Evolutionary conservation across 208 protist genomes (phyloP).

Genomic region (Trypanosoma lewisi): DNA sequence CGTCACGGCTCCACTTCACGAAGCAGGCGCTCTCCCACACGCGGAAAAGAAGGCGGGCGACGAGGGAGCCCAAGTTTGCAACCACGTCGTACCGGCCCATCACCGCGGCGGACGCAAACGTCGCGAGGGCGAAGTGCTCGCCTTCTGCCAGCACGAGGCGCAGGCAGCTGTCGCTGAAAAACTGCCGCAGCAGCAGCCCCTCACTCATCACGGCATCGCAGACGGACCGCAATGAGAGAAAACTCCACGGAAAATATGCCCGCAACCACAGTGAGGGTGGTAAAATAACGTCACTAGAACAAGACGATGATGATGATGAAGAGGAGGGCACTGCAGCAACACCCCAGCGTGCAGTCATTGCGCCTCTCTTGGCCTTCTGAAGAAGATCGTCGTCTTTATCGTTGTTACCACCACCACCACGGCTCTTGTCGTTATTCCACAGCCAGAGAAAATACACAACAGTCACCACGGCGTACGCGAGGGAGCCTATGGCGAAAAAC

Average conservation of each 20-base stretch:
- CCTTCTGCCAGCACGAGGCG: constrained; percentile 86
- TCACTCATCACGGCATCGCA: constrained; percentile 14
- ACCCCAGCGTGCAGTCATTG: constrained; percentile 16
- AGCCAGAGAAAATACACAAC: constrained; percentile 49
- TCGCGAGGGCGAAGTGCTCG: constrained; percentile 81
- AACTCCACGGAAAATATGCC: constrained; percentile 19
- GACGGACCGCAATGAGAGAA: constrained; percentile 15
- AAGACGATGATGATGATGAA: background rate
- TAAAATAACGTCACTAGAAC: too few species aligned
- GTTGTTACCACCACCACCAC: background rate
- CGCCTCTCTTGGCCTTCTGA: constrained; percentile 27
- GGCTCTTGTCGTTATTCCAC: constrained; percentile 11
- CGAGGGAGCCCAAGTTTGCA: constrained; percentile 82
- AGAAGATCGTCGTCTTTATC: constrained; percentile 10
- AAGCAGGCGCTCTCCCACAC: constrained; percentile 90
- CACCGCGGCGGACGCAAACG: constrained; percentile 50
- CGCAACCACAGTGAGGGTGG: background rate
- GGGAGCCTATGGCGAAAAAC: constrained; percentile 52
- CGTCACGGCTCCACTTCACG: constrained; percentile 72
- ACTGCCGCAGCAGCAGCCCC: constrained; percentile 42
- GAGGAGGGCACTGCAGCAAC: background rate
- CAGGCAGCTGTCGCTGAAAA: constrained; percentile 79
- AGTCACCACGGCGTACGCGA: constrained; percentile 48
- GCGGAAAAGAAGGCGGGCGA: constrained; percentile 86
- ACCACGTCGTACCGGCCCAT: constrained; percentile 88